Evolutionary conservation across 1,284 basidiomycete species (phyloP).

Genomic region (Microbotryum intermedium): DNA sequence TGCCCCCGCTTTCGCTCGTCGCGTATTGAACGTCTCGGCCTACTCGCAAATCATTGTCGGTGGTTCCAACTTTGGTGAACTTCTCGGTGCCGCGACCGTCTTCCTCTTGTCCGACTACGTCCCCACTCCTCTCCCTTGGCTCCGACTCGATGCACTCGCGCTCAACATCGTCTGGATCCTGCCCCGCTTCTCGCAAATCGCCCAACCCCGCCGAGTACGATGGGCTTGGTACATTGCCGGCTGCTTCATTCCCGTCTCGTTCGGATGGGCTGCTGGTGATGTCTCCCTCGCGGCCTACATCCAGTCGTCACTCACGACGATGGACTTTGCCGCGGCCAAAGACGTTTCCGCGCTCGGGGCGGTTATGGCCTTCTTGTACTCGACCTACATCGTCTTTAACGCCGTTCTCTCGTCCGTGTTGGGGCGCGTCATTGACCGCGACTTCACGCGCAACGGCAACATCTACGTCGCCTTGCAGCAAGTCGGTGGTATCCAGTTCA

Average conservation of each 20-base stretch:
- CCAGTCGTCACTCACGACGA: constrained; percentile 37
- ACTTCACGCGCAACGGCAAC: constrained; percentile 22
- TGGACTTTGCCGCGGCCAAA: constrained; percentile 35
- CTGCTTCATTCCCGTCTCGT: constrained; percentile 38
- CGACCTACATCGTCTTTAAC: constrained; percentile 35
- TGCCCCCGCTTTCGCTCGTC: constrained; percentile 38
- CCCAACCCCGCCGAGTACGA: constrained; percentile 19
- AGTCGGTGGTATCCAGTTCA: constrained; percentile 34
- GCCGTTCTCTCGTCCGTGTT: constrained; percentile 39
- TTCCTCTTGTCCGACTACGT: constrained; percentile 36
- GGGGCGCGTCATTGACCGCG: constrained; percentile 39
- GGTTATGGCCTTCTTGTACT: constrained; percentile 40
- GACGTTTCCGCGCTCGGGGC: constrained; percentile 39
- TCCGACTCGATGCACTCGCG: constrained; percentile 37
- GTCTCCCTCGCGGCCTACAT: constrained; percentile 42
- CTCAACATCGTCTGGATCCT: constrained; percentile 41
- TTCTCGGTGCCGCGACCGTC: constrained; percentile 39
- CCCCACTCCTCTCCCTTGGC: constrained; percentile 38
- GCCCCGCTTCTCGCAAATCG: constrained; percentile 33
- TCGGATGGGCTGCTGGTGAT: constrained; percentile 42
- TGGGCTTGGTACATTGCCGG: constrained; percentile 36
- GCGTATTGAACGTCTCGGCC: constrained; percentile 36
- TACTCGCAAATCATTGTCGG: constrained; percentile 39
- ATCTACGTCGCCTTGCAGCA: constrained; percentile 16
- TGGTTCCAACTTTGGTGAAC: constrained; percentile 34